Conservation (phyloP, 129 eudicot species). For the Deinandra increscens region DNA sequence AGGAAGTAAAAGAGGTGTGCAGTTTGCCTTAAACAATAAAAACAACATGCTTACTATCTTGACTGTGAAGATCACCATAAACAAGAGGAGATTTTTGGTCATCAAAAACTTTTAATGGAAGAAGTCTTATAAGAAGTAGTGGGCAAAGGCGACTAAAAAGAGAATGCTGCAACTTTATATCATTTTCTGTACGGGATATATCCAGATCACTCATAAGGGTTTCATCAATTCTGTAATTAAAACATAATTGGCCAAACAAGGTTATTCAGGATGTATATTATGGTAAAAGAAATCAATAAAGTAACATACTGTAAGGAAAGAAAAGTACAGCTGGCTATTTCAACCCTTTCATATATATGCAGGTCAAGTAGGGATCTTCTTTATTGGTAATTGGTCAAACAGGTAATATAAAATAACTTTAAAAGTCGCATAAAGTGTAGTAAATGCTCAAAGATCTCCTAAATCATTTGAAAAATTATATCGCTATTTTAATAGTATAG, state of each 20-base stretch:
- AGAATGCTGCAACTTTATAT: constrained; percentile 37
- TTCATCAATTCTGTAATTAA: constrained; percentile 38
- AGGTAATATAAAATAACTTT: not conserved
- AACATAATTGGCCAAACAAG: not conserved
- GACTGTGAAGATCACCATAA: constrained; percentile 51
- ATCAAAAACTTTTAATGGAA: constrained; percentile 71
- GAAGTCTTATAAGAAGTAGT: constrained; percentile 69
- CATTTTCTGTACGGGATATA: constrained; percentile 28
- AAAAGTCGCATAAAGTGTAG: not conserved
- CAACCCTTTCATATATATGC: not conserved
- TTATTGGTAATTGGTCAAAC: not conserved
- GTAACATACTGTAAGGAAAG: constrained; percentile 1
- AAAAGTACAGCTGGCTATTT: not conserved
- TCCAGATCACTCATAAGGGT: constrained; percentile 32
- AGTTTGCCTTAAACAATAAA: not conserved
- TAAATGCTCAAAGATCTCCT: constrained; percentile 9
- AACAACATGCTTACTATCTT: constrained; percentile 26
- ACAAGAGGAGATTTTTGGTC: constrained; percentile 53
- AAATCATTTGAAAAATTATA: not conserved
- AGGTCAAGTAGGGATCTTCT: not conserved
- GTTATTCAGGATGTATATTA: not conserved
- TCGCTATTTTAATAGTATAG: not conserved
- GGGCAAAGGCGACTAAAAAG: constrained; percentile 82
- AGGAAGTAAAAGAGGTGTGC: not conserved
- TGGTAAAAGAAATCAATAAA: not conserved